A percentile compares a stretch with the other conserved stretches of the same genome.
Conservation (phyloP, 345 rosid species). For the Atalantia buxifolia region DNA sequence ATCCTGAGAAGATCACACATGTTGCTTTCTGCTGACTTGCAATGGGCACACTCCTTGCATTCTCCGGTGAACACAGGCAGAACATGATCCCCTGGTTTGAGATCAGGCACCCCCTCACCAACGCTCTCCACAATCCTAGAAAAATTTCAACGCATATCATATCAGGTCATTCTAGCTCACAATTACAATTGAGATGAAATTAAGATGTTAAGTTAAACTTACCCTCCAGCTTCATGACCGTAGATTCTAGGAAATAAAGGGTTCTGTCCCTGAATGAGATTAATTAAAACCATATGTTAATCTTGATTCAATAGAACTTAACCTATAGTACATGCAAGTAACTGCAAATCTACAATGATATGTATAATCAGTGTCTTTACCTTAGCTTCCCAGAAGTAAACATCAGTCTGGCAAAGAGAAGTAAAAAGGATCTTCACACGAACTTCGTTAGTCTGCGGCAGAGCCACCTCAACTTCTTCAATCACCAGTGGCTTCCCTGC, state of each 20-base stretch:
- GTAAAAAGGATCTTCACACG: slow-evolving; percentile 32
- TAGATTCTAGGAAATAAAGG: slow-evolving; percentile 27
- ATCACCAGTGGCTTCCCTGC: slow-evolving; percentile 54
- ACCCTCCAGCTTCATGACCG: slow-evolving; percentile 32
- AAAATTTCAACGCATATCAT: neutral
- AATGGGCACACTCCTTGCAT: slow-evolving; percentile 31
- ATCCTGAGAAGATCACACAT: slow-evolving; percentile 37
- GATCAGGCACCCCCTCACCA: slow-evolving; percentile 34
- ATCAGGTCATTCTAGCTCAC: too few species aligned
- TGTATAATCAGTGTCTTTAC: neutral
- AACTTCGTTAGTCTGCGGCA: slow-evolving; percentile 34
- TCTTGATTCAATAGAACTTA: too few species aligned
- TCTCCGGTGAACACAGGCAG: slow-evolving; percentile 44
- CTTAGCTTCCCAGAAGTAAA: slow-evolving; percentile 40
- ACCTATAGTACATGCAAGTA: too few species aligned
- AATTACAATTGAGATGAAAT: neutral
- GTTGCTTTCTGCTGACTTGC: slow-evolving; percentile 35
- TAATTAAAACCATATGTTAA: too few species aligned
- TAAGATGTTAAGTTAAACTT: neutral
- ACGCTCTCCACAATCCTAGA: slow-evolving; percentile 42
- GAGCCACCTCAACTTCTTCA: slow-evolving; percentile 51
- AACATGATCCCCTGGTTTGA: slow-evolving; percentile 38
- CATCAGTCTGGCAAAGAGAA: slow-evolving; percentile 34
- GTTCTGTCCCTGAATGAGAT: slow-evolving; percentile 14
- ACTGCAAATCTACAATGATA: too few species aligned